Base-by-base conservation (phyloP, 352 stramenopile species). In the Phytophthora idaei region DNA sequence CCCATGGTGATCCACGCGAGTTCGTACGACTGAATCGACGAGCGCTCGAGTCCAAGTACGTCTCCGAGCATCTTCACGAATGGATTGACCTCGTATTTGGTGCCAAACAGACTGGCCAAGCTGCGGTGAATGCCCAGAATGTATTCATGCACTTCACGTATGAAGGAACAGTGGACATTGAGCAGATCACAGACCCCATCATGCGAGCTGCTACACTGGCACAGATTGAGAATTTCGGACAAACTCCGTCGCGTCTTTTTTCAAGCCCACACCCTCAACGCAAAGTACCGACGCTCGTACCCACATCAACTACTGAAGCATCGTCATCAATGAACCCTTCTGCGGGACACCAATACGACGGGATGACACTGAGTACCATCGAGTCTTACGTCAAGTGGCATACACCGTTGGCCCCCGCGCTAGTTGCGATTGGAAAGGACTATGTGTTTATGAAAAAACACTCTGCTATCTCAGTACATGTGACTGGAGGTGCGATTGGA, bases 21-120 rank as follows among this genome's bases (percentile, higher is more conserved):
- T 99, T 99, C 67, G 81, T 99, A 29, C 87, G 96, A 28, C 74
- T 99, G 0, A 96, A 99, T 72, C 88, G 97, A n/a, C 85, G 85
- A 28, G 97, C 97, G 6, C 84, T 99, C 3, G 97, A 99, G 71
- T 98, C 90, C 50, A 96, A 98, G 61, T 93, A 98, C 62, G 97
- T 98, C 17, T 98, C 94, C 2, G 85, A 96, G 59, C 93, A 98
- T 78, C 69, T 99, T n/a, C 94, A 98, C 52, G 81, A 98, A 60
- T 99, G 97, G 97, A 98, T 99, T 62, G 97, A 99, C 77, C 77
- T 99, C 11, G 94, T 99, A 7, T 99, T 99, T 80, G 98, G 97
- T 9, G 90, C 75, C 59, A 99, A 98, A 57, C 97, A 99, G 74
- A 95, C 96, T 25, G 97, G 97, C 2, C 67, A 82, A 36, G 86